Evolutionary conservation across 176 grass and related monocot species (phyloP).

Genomic region (Lolium rigidum): DNA sequence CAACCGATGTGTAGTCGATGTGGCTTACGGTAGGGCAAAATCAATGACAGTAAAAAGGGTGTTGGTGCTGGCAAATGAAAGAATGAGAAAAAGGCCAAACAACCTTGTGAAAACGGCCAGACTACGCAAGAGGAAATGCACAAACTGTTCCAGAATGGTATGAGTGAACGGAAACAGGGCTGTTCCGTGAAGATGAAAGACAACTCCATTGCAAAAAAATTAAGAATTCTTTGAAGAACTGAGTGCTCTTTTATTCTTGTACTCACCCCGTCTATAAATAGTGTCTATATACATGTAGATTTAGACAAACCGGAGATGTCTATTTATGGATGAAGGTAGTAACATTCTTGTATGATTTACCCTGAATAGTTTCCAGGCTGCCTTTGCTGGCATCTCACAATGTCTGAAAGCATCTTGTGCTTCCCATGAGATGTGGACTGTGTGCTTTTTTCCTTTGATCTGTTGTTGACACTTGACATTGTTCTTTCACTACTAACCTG

Average conservation of each 20-base stretch:
- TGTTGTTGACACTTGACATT: neutral
- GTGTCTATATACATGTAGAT: too few species aligned
- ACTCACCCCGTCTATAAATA: too few species aligned
- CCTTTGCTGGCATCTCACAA: neutral
- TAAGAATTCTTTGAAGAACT: conserved; percentile 76
- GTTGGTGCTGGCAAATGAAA: conserved; percentile 54
- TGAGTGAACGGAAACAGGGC: conserved; percentile 81
- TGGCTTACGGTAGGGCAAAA: conserved; percentile 86
- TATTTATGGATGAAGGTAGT: neutral
- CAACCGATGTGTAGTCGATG: conserved; percentile 72
- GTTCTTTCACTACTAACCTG: too few species aligned
- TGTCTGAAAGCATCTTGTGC: neutral
- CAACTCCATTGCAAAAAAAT: conserved; percentile 48
- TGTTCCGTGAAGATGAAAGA: conserved; percentile 58
- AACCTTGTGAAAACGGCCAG: conserved; percentile 53
- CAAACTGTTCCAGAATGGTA: conserved; percentile 89
- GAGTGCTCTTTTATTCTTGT: neutral
- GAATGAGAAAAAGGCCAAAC: conserved; percentile 51
- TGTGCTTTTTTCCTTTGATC: neutral
- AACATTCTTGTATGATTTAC: conserved; percentile 26
- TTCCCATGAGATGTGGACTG: too few species aligned
- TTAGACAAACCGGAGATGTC: too few species aligned
- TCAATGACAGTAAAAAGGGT: conserved; percentile 47
- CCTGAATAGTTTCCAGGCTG: conserved; percentile 1
- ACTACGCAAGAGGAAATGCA: conserved; percentile 85